These are phyloP conservation scores for Kodamaea sp. DNA, from an alignment of 1,139 yeast species.

Conservation along the genomic window DNA sequence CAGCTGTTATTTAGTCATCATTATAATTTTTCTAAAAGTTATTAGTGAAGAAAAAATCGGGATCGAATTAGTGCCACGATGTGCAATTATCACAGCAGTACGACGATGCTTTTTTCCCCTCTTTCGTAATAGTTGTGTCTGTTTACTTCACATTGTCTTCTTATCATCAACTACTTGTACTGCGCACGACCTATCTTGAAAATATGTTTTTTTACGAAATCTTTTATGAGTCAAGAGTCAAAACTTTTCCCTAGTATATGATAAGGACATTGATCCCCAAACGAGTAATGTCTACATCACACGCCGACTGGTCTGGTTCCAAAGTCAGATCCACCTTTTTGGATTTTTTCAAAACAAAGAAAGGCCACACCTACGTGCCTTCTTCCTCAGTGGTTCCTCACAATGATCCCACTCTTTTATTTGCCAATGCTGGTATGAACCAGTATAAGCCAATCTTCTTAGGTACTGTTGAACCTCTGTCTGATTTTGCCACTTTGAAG, in stretches of 20 bases:
- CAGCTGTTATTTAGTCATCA: no score
- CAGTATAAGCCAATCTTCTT: slow-evolving; percentile 95
- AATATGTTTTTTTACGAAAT: slow-evolving; percentile 4
- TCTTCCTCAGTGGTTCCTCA: slow-evolving; percentile 96
- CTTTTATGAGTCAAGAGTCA: no score
- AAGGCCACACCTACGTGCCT: slow-evolving; percentile 78
- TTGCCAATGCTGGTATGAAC: slow-evolving; percentile 99
- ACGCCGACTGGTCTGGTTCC: slow-evolving; percentile 59
- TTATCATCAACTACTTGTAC: no score
- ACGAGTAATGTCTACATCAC: slow-evolving; percentile 20
- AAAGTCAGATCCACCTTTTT: slow-evolving; percentile 86
- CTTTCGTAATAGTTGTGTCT: no score
- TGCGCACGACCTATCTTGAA: slow-evolving; percentile 7
- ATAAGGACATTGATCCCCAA: slow-evolving; percentile 17
- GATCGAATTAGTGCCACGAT: no score
- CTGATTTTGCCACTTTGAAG: slow-evolving; percentile 79
- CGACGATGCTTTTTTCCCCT: no score
- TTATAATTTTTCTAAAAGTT: no score
- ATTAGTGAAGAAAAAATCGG: no score
- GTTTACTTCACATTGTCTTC: no score
- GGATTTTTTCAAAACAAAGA: slow-evolving; percentile 66
- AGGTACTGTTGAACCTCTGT: slow-evolving; percentile 95
- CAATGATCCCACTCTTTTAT: slow-evolving; percentile 93
- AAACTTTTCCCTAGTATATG: slow-evolving; percentile 11
- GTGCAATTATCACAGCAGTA: no score